Percentiles rank a stretch among this genome's conserved stretches.
Conservation (phyloP, 257 asterid genomes). For the Anisodus acutangulus region DNA sequence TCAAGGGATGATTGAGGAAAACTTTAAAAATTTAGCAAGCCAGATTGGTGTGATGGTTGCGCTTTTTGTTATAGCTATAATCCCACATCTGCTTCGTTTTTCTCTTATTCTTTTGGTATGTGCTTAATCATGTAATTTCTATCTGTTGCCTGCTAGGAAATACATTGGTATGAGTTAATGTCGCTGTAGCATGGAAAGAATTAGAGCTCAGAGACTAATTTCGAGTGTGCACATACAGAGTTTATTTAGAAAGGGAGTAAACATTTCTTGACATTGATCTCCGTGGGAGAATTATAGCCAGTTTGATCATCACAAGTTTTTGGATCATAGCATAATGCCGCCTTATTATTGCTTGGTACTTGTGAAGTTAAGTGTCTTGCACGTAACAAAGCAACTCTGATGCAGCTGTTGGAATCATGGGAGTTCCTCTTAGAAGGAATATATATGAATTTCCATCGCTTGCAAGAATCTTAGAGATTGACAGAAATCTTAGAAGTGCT, state of each 20-base stretch:
- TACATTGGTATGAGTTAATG: not conserved
- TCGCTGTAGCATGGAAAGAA: not conserved
- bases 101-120: not conserved
- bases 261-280: not conserved
- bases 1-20: not conserved
- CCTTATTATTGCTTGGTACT: not conserved
- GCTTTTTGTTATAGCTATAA: not conserved
- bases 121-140: not conserved
- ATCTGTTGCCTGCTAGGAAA: not conserved
- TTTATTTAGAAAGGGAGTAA: not conserved
- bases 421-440: not conserved
- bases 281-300: not conserved
- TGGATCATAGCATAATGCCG: not conserved
- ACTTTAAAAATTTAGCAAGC: not conserved
- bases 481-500: not conserved
- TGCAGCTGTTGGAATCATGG: not conserved
- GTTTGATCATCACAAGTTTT: conserved; percentile 3
- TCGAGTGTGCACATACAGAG: not conserved
- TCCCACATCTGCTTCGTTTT: not conserved
- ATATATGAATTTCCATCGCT: not conserved
- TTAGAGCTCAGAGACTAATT: not conserved
- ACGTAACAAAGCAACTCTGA: not conserved
- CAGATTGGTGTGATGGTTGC: not conserved
- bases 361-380: not conserved
- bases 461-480: not conserved